phyloP scores from a whole-genome alignment of 441 rosid species.

The Syzygium syzygioides region DNA sequence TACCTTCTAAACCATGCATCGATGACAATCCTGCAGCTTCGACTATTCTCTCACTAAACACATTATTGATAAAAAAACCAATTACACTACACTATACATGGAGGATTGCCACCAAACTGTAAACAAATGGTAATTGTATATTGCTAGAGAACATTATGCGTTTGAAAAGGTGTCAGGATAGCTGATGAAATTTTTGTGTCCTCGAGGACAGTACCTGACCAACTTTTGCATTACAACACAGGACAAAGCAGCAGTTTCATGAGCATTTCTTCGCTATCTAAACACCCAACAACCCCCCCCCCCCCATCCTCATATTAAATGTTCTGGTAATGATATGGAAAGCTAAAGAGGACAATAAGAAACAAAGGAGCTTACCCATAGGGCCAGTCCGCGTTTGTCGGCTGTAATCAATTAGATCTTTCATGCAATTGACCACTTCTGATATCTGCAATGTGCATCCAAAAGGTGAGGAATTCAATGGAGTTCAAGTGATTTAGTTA shows the following conservation, averaged over 20 bases:
- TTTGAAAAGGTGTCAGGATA: neutral
- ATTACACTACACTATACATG: neutral
- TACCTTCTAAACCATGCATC: neutral
- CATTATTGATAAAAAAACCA: neutral
- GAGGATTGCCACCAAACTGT: neutral
- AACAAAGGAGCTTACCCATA: constrained; percentile 26
- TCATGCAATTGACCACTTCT: constrained; percentile 40
- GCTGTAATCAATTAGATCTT: constrained; percentile 36
- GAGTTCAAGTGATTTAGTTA: neutral
- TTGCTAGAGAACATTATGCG: neutral
- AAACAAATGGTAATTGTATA: neutral
- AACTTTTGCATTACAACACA: neutral
- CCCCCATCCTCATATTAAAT: neutral
- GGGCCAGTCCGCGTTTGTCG: constrained; percentile 29
- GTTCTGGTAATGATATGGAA: neutral
- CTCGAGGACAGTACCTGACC: neutral
- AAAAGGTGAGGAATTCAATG: neutral
- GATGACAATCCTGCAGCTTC: neutral
- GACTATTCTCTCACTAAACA: neutral
- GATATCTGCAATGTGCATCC: constrained; percentile 26
- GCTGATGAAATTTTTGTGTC: neutral
- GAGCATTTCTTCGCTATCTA: neutral
- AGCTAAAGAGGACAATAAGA: neutral
- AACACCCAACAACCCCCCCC: neutral
- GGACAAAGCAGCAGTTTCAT: neutral